Percentiles rank a stretch among this genome's conserved stretches.
These are phyloP conservation scores for Trichosporon sp. DNA, from an alignment of 1,284 basidiomycete genomes.

Conservation along the genomic window DNA sequence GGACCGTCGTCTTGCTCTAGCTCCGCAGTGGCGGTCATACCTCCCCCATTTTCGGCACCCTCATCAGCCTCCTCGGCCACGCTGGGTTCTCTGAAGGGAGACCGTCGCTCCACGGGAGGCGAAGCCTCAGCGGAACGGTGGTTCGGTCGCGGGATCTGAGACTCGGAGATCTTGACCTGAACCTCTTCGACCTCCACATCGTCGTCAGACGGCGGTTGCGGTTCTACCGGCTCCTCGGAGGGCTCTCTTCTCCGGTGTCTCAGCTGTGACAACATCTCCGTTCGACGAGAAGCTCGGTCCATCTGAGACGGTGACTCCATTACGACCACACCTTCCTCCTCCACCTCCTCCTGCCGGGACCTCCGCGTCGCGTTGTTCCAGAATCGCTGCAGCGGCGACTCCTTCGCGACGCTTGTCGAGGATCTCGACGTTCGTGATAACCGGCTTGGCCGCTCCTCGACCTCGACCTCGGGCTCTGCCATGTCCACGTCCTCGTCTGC, in stretches of 20 bases:
- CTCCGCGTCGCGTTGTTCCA: not conserved
- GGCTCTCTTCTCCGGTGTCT: not conserved
- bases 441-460: not conserved
- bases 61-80: not conserved
- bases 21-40: too few relatives aligned
- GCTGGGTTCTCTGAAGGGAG: not conserved
- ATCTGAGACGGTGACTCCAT: not conserved
- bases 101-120: too few relatives aligned
- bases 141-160: not conserved
- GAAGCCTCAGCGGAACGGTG: not conserved
- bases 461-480: too few relatives aligned
- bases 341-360: slow-evolving; percentile 23
- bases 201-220: not conserved
- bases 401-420: slow-evolving; percentile 16
- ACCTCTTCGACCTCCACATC: not conserved
- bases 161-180: not conserved
- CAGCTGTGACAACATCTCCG: slow-evolving; percentile 21
- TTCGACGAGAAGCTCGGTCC: not conserved
- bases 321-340: slow-evolving; percentile 29
- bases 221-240: not conserved
- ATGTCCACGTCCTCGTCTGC: too few relatives aligned
- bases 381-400: slow-evolving; percentile 6
- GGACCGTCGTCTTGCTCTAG: too few relatives aligned
- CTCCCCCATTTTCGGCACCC: not conserved
- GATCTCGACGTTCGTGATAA: not conserved